Evolutionary conservation across 2,329 filamentous ascomycete genomes (phyloP).

Genomic region (Neofusicoccum kwambonambiense): DNA sequence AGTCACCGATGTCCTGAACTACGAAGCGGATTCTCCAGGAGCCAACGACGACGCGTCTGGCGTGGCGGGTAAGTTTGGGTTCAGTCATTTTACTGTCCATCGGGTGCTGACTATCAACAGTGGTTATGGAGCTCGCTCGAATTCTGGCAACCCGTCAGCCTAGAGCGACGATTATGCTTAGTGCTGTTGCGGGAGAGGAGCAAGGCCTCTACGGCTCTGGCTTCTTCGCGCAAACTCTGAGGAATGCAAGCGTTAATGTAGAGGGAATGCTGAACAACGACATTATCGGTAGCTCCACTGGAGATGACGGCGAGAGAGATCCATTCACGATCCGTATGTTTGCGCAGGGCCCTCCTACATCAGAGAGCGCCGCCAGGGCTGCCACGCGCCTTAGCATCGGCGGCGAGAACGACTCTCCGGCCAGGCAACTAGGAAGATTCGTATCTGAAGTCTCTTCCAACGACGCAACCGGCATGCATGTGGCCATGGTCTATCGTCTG

Average conservation of each 20-base stretch:
- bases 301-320: constrained; percentile 47
- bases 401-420: constrained; percentile 55
- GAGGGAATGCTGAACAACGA: constrained; percentile 60
- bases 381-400: constrained; percentile 42
- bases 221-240: constrained; percentile 54
- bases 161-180: constrained; percentile 56
- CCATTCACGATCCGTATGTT: constrained; percentile 57
- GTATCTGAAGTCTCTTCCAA: constrained; percentile 56
- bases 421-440: constrained; percentile 56
- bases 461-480: constrained; percentile 53
- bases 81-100: too few species aligned
- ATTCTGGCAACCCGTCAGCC: constrained; percentile 50
- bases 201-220: constrained; percentile 54
- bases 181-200: constrained; percentile 58
- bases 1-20: constrained; percentile 52
- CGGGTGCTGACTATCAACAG: constrained; percentile 23
- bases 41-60: constrained; percentile 60
- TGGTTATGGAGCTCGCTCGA: constrained; percentile 57
- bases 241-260: constrained; percentile 53
- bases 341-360: constrained; percentile 49
- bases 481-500: constrained; percentile 56
- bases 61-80: constrained; percentile 41
- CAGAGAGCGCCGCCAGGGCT: constrained; percentile 41
- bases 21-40: constrained; percentile 53
- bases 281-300: constrained; percentile 54